phyloP scores from a whole-genome alignment of 805 yeast genomes.

The Teunomyces aglyptinius region DNA sequence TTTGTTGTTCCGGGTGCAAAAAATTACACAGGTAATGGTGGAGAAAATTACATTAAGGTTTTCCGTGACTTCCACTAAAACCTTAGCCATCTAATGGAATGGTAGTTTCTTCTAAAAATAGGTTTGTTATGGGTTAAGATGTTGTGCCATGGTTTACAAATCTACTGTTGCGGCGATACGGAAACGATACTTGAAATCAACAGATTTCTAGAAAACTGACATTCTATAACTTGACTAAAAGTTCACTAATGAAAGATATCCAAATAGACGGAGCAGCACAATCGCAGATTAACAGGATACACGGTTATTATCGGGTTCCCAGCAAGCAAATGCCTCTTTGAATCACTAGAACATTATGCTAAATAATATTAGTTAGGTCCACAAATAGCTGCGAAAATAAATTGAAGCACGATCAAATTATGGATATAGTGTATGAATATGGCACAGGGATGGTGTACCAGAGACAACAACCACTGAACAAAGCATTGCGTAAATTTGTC shows the following conservation, averaged over 20 bases:
- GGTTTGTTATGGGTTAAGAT: neutral
- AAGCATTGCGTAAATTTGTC: too few species aligned
- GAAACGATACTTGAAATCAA: too few species aligned
- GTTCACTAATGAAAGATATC: too few species aligned
- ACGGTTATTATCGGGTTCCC: too few species aligned
- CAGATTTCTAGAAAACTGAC: too few species aligned
- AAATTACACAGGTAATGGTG: neutral
- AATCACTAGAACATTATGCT: neutral
- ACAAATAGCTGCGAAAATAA: conserved; percentile 1
- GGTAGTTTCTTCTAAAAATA: neutral
- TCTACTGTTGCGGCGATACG: too few species aligned
- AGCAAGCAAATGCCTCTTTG: too few species aligned
- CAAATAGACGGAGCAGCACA: too few species aligned
- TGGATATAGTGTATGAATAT: neutral
- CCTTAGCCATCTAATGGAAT: neutral
- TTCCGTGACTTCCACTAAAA: neutral
- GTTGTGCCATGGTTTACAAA: too few species aligned
- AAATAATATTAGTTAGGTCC: neutral
- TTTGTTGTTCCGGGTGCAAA: neutral
- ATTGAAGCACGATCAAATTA: neutral
- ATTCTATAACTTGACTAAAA: too few species aligned
- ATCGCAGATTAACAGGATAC: too few species aligned
- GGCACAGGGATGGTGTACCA: neutral
- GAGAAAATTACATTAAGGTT: neutral
- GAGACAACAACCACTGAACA: too few species aligned